Base-by-base conservation (phyloP, 2,329 filamentous ascomycete species). In the Apiospora phragmitis region DNA sequence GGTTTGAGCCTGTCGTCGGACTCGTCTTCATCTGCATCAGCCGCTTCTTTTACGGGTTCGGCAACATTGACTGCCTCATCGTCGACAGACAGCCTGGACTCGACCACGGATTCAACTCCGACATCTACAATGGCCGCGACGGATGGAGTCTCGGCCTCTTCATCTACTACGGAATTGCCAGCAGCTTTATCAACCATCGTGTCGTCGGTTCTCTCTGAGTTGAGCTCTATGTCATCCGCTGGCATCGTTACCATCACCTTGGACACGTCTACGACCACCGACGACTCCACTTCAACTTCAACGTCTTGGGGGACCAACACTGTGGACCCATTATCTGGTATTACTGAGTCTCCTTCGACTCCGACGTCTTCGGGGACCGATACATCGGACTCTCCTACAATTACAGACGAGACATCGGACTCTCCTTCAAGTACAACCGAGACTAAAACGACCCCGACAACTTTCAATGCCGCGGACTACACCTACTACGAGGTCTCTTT, bases 401-500 rank as follows among this genome's bases (percentile, higher is more conserved):
- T 4, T 42, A 14, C 41, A 4, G 41, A 4, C 41, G 41, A 14
- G 41, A 42, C 41, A 42, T 42, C 41, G 12, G 16, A 14, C 41
- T 16, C 41, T 14, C 41, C 41, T 9, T n/a, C 43, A n/a, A 47
- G 6, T n/a, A 47, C 43, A 9, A 21, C 43, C 43, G 43, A 47
- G 43, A n/a, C 18, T 9, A 21, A 47, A 4, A 21, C 43, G 21
- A n/a, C 45, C 43, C 24, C 47, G 16, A 32, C 47, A 26, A 68
- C 67, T 8, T 51, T 68, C 32, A 55, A 68, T 59, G 26, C 45
- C 12, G 67, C 67, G 32, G 67, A 68, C 47, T 68, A 68, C 26
- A 68, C 67, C n/a, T 68, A 59, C 32, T 68, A 68, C 55, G 67
- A 68, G 41, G 45, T 68, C 45, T 21, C 26, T 41, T 26, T 68